These are phyloP conservation scores for Trametes sanguinea DNA, from an alignment of 768 basidiomycete species.

Conservation along the genomic window DNA sequence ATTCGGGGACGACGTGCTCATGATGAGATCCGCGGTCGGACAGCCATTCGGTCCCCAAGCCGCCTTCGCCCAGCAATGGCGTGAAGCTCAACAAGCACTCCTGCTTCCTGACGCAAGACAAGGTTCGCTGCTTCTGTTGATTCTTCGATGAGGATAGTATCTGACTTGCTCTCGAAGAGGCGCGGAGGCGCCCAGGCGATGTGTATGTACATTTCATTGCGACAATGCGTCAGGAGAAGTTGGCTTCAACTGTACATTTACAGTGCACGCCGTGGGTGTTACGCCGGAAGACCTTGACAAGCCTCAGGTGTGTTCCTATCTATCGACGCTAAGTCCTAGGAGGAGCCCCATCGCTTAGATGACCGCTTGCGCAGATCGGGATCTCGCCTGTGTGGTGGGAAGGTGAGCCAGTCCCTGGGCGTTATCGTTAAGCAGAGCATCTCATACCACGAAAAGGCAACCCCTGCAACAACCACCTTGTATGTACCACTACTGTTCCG, in stretches of 20 bases:
- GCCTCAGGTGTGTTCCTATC: slow-evolving; percentile 59
- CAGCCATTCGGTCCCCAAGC: slow-evolving; percentile 47
- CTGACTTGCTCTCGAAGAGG: slow-evolving; percentile 36
- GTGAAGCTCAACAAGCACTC: slow-evolving; percentile 75
- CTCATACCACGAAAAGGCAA: slow-evolving; percentile 52
- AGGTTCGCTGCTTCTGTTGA: slow-evolving; percentile 43
- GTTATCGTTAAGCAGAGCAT: slow-evolving; percentile 22
- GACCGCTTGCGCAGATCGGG: slow-evolving; percentile 58
- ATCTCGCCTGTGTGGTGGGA: slow-evolving; percentile 94
- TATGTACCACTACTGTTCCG: slow-evolving; percentile 34
- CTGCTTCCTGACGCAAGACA: slow-evolving; percentile 72
- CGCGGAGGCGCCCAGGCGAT: slow-evolving; percentile 84
- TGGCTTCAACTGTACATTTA: background rate
- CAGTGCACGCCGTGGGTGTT: slow-evolving; percentile 80
- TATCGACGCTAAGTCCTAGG: too few species aligned
- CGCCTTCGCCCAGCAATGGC: slow-evolving; percentile 35
- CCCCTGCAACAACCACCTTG: slow-evolving; percentile 84
- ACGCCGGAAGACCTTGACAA: slow-evolving; percentile 81
- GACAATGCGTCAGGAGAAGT: background rate
- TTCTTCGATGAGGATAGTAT: too few species aligned
- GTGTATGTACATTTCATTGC: slow-evolving; percentile 50
- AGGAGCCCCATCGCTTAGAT: background rate
- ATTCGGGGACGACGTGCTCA: slow-evolving; percentile 24
- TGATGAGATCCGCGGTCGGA: slow-evolving; percentile 23
- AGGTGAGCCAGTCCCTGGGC: slow-evolving; percentile 44